phyloP scores from a whole-genome alignment of 140 eudicot species.

The Oenanthe javanica region DNA sequence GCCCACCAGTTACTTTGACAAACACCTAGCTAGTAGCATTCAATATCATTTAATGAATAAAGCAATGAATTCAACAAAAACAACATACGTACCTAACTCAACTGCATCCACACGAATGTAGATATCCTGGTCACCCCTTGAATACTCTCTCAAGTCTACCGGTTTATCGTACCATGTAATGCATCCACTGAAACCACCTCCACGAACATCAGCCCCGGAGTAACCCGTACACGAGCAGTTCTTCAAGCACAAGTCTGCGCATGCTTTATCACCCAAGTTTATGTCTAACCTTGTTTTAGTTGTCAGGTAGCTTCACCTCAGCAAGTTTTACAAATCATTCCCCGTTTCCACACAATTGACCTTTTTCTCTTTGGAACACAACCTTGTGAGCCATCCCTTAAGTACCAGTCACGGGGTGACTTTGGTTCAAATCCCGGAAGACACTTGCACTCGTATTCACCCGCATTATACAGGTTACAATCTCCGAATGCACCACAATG shows the following conservation, averaged over 20 bases:
- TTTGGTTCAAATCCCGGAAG: slow-evolving; percentile 51
- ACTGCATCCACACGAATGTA: slow-evolving; percentile 38
- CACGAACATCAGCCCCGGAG: slow-evolving; percentile 25
- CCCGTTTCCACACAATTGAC: slow-evolving; percentile 19
- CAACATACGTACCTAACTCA: slow-evolving; percentile 31
- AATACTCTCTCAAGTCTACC: slow-evolving; percentile 29
- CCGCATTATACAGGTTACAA: slow-evolving; percentile 25
- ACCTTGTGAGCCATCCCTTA: slow-evolving; percentile 37
- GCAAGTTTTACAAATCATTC: slow-evolving; percentile 37
- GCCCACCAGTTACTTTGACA: background rate
- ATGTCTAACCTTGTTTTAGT: background rate
- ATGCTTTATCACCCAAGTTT: slow-evolving; percentile 20
- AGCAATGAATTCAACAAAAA: background rate
- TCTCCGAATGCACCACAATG: slow-evolving; percentile 39
- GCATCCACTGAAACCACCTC: slow-evolving; percentile 37
- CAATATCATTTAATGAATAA: background rate
- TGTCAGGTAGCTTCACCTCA: slow-evolving; percentile 38
- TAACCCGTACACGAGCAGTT: slow-evolving; percentile 34
- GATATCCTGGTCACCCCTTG: slow-evolving; percentile 39
- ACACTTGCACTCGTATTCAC: slow-evolving; percentile 41
- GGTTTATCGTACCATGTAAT: slow-evolving; percentile 34
- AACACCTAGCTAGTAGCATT: background rate
- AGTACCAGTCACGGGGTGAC: slow-evolving; percentile 35
- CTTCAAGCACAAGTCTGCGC: slow-evolving; percentile 32
- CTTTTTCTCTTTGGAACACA: slow-evolving; percentile 27